Percentiles rank a stretch among this genome's conserved stretches.
phyloP scores from a whole-genome alignment of 169 alveolate genomes.

The Pseudocohnilembus persalinus region DNA sequence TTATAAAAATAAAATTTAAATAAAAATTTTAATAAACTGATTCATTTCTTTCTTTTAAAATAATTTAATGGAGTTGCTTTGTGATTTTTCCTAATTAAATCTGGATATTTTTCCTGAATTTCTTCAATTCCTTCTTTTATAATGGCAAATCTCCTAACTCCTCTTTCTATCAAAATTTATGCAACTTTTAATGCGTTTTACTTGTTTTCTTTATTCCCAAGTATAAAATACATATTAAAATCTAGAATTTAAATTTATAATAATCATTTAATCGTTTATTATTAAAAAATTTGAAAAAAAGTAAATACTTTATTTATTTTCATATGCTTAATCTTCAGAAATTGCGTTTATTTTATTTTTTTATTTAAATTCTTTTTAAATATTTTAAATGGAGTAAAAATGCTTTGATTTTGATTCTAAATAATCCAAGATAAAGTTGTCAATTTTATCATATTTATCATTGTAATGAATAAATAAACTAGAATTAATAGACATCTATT shows the following conservation, averaged over 20 bases:
- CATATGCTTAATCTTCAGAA: too few relatives aligned
- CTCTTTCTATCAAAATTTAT: not conserved
- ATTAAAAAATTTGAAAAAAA: too few relatives aligned
- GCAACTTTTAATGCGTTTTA: not conserved
- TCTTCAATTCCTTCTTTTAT: conserved; percentile 17
- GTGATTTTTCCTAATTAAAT: not conserved
- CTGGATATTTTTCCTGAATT: conserved; percentile 9
- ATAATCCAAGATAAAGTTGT: conserved; percentile 3
- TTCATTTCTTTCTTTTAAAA: conserved; percentile 14
- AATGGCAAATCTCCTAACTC: conserved; percentile 16
- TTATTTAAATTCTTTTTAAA: not conserved
- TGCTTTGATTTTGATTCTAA: conserved; percentile 8
- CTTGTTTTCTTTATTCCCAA: not conserved
- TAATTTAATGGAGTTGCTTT: conserved; percentile 12
- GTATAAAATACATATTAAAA: too few relatives aligned
- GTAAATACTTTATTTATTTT: too few relatives aligned
- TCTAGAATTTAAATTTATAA: too few relatives aligned
- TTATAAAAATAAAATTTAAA: too few relatives aligned
- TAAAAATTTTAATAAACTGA: not conserved
- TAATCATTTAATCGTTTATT: too few relatives aligned
- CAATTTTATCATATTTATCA: not conserved
- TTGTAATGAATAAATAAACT: conserved; percentile 10
- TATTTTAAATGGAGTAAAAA: not conserved
- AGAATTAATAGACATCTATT: not conserved
- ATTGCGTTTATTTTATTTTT: too few relatives aligned